Evolutionary conservation across 805 yeast species (phyloP).

Genomic region (Cyberlindnera subsufficiens): DNA sequence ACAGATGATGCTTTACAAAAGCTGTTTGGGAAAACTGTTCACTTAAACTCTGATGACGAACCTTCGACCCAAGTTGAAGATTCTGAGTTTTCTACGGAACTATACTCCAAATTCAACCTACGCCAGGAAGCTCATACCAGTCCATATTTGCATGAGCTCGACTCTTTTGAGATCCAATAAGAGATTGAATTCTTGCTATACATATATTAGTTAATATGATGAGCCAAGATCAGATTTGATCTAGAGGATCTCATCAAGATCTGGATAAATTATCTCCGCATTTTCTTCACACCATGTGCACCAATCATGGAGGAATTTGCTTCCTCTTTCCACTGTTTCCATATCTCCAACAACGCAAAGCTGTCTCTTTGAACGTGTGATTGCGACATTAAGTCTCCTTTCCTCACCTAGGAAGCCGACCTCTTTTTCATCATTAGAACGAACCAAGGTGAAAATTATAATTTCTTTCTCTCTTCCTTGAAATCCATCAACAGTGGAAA

Average conservation of each 20-base stretch:
- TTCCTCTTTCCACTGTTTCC: slow-evolving; percentile 47
- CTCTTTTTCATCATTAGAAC: slow-evolving; percentile 65
- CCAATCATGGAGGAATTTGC: slow-evolving; percentile 57
- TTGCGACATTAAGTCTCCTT: slow-evolving; percentile 85
- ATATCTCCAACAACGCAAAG: slow-evolving; percentile 82
- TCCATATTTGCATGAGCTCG: slow-evolving; percentile 1
- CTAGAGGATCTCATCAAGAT: slow-evolving; percentile 31
- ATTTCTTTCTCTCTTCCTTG: slow-evolving; percentile 95
- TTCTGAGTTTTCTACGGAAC: slow-evolving; percentile 4
- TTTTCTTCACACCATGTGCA: slow-evolving; percentile 60
- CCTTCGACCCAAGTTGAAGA: not conserved
- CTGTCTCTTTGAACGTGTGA: slow-evolving; percentile 84
- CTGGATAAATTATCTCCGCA: slow-evolving; percentile 56
- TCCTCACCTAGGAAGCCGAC: slow-evolving; percentile 81
- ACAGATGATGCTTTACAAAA: not conserved
- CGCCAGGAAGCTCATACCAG: slow-evolving; percentile 1
- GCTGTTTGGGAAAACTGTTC: not conserved
- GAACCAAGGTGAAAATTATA: slow-evolving; percentile 71
- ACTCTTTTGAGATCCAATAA: not conserved
- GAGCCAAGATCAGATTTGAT: not conserved
- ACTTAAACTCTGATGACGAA: not conserved
- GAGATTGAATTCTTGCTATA: not conserved
- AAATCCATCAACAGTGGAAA: slow-evolving; percentile 91
- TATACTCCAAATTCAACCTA: slow-evolving; percentile 13
- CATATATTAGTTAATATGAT: not conserved